Conservation (phyloP, 2,329 filamentous ascomycete genomes). For the Sclerotinia spermophila region DNA sequence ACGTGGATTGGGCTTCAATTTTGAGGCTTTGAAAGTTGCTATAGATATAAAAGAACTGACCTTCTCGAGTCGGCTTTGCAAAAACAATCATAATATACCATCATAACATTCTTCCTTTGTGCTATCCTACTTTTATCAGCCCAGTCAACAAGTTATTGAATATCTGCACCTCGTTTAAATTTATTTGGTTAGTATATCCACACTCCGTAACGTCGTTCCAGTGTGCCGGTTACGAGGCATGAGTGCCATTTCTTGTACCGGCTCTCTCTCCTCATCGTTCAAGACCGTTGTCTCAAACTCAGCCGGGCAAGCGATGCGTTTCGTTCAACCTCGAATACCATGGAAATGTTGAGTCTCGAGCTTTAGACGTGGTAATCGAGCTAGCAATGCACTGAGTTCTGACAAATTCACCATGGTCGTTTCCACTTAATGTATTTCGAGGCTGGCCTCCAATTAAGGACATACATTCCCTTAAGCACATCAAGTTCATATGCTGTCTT, state of each 20-base stretch:
- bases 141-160: not conserved
- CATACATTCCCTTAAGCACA: not conserved
- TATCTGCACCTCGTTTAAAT: not conserved
- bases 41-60: conserved; percentile 16
- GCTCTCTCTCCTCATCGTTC: not conserved
- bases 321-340: not conserved
- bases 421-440: not conserved
- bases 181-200: not conserved
- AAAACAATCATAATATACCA: not conserved
- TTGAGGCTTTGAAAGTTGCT: conserved; percentile 3
- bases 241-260: not conserved
- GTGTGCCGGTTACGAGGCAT: not conserved
- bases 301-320: not conserved
- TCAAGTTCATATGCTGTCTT: not conserved
- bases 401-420: not conserved
- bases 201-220: not conserved
- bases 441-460: not conserved
- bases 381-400: conserved; percentile 8
- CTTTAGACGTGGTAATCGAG: not conserved
- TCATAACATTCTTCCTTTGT: not conserved
- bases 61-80: conserved; percentile 1
- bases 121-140: not conserved
- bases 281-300: not conserved
- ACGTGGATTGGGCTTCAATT: conserved; percentile 4
- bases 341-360: not conserved